phyloP scores from a whole-genome alignment of 2,329 filamentous ascomycete genomes.

The Ramularia endophylla region DNA sequence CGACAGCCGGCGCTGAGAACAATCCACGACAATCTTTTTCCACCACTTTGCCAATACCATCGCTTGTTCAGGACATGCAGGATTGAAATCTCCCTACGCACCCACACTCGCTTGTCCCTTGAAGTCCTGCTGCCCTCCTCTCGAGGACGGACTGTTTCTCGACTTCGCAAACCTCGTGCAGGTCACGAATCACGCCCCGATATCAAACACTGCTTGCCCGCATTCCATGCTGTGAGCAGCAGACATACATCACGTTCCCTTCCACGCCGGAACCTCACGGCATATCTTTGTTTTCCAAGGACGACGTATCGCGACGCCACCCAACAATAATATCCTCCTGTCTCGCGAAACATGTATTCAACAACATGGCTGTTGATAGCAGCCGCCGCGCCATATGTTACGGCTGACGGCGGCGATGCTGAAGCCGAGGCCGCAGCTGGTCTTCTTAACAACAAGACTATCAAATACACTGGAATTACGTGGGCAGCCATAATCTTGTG shows the following conservation, averaged over 20 bases:
- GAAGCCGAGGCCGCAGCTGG: conserved; percentile 11
- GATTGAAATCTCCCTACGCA: no score
- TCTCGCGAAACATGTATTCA: conserved; percentile 7
- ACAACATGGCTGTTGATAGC: conserved; percentile 15
- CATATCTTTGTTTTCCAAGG: not conserved
- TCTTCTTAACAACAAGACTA: conserved; percentile 26
- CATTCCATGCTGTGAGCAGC: no score
- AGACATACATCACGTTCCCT: not conserved
- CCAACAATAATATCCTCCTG: not conserved
- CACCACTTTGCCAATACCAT: no score
- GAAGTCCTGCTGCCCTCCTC: no score
- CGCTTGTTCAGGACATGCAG: no score
- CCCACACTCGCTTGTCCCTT: no score
- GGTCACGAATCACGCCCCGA: conserved; percentile 2
- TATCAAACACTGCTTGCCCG: no score
- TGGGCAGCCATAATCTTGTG: conserved; percentile 58
- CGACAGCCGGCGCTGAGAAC: no score
- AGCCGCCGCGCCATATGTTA: conserved; percentile 8
- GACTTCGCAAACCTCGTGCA: not conserved
- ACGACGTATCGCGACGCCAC: not conserved
- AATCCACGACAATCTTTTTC: no score
- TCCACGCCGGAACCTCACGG: not conserved
- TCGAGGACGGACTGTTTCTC: no score
- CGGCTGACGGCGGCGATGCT: conserved; percentile 7
- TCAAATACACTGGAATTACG: conserved; percentile 36